Conservation (phyloP, 2,329 filamentous ascomycete species). For the Ascochyta lentis region DNA sequence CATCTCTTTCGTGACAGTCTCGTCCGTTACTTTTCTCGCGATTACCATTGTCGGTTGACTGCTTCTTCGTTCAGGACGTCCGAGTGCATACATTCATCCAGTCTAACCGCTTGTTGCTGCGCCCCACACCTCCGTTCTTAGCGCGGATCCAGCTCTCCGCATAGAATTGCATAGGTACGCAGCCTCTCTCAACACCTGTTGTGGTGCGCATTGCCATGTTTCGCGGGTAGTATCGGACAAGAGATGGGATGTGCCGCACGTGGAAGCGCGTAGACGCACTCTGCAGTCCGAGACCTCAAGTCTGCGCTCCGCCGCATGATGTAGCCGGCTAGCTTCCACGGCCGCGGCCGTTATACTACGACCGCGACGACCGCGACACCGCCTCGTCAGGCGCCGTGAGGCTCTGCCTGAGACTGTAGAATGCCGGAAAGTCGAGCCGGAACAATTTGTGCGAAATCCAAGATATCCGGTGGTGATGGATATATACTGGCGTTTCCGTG, state of each 20-base stretch:
- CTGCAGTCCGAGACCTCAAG: slow-evolving; percentile 3
- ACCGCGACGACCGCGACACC: slow-evolving; percentile 16
- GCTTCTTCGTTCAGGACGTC: slow-evolving; percentile 1
- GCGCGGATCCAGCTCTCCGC: slow-evolving; percentile 15
- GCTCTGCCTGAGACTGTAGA: slow-evolving; percentile 17
- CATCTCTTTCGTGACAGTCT: slow-evolving; percentile 23
- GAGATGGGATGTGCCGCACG: slow-evolving; percentile 16
- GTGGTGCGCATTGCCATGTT: slow-evolving; percentile 2
- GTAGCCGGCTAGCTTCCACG: slow-evolving; percentile 38
- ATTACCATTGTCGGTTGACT: background rate
- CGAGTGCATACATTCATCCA: slow-evolving; percentile 6
- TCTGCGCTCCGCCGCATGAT: slow-evolving; percentile 21
- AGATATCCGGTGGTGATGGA: background rate
- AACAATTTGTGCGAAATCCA: background rate
- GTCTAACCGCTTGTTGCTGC: slow-evolving; percentile 14
- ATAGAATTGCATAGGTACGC: slow-evolving; percentile 21
- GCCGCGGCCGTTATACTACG: slow-evolving; percentile 32
- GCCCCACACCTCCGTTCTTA: slow-evolving; percentile 15
- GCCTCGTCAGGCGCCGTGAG: slow-evolving; percentile 14
- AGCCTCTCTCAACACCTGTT: slow-evolving; percentile 13
- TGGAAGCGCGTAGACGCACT: slow-evolving; percentile 10
- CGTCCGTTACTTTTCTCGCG: slow-evolving; percentile 7
- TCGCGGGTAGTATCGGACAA: slow-evolving; percentile 27
- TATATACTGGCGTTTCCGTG: slow-evolving; percentile 15
- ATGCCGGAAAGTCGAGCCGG: slow-evolving; percentile 15